Evolutionary conservation across 1,284 basidiomycete genomes (phyloP).

Genomic region (Ustanciosporium gigantosporum): DNA sequence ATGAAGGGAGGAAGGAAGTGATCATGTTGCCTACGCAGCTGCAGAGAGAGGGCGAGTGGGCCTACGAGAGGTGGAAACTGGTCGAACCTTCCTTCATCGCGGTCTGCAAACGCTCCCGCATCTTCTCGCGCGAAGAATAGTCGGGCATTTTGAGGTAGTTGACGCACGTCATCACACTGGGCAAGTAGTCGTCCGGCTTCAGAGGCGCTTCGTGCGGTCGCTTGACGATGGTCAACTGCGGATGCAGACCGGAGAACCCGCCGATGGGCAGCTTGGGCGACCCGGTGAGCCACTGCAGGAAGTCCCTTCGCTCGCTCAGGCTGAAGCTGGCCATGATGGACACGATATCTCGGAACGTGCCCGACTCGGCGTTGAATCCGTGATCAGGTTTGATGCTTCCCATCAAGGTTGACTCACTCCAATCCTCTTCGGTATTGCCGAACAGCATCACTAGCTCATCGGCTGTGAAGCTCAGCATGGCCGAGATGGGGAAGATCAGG

Average conservation of each 20-base stretch:
- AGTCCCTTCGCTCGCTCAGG: slow-evolving; percentile 74
- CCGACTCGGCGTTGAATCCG: slow-evolving; percentile 92
- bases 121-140: slow-evolving; percentile 52
- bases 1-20: too few species aligned
- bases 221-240: slow-evolving; percentile 91
- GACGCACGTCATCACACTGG: slow-evolving; percentile 98
- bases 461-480: slow-evolving; percentile 87
- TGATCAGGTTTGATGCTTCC: slow-evolving; percentile 95
- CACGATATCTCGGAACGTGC: slow-evolving; percentile 82
- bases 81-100: slow-evolving; percentile 58
- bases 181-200: slow-evolving; percentile 89
- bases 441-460: slow-evolving; percentile 92
- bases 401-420: slow-evolving; percentile 71
- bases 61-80: slow-evolving; percentile 57
- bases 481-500: slow-evolving; percentile 87
- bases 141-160: slow-evolving; percentile 66
- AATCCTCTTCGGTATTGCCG: slow-evolving; percentile 82
- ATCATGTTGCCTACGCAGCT: too few species aligned
- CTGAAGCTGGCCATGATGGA: slow-evolving; percentile 85
- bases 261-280: slow-evolving; percentile 74
- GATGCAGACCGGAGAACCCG: slow-evolving; percentile 92
- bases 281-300: slow-evolving; percentile 95
- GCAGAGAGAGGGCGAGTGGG: too few species aligned
- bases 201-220: slow-evolving; percentile 82
- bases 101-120: slow-evolving; percentile 48